Percentiles rank a stretch among this genome's conserved stretches.
These are phyloP conservation scores for Debaryomyces robertsiae DNA, from an alignment of 1,139 yeast genomes.

Conservation along the genomic window DNA sequence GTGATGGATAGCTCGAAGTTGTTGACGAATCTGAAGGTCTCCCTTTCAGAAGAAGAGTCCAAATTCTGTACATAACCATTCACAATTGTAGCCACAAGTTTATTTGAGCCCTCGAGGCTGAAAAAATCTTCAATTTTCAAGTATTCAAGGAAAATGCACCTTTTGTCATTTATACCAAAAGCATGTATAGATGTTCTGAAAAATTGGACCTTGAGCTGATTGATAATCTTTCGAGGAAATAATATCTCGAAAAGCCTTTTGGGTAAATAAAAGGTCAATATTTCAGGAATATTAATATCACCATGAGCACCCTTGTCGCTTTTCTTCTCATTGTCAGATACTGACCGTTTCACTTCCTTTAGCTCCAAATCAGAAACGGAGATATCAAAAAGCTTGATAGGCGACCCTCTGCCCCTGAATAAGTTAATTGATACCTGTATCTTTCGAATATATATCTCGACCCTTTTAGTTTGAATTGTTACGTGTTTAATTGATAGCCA, in stretches of 20 bases:
- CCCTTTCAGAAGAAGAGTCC: constrained; percentile 17
- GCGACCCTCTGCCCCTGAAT: constrained; percentile 27
- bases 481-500: constrained; percentile 39
- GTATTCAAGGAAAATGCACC: constrained; percentile 31
- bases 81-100: constrained; percentile 28
- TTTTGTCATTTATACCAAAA: constrained; percentile 20
- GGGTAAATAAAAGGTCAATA: constrained; percentile 11
- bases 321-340: not conserved
- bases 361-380: constrained; percentile 32
- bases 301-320: not conserved
- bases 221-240: constrained; percentile 24
- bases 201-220: constrained; percentile 35
- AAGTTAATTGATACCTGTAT: constrained; percentile 31
- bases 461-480: constrained; percentile 23
- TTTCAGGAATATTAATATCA: not conserved
- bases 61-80: constrained; percentile 34
- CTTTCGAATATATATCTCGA: constrained; percentile 23
- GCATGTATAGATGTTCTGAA: constrained; percentile 27
- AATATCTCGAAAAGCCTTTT: constrained; percentile 17
- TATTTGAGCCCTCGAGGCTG: constrained; percentile 22
- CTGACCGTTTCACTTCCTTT: not conserved
- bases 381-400: constrained; percentile 35
- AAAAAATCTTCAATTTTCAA: constrained; percentile 31
- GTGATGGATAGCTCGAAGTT: constrained; percentile 33
- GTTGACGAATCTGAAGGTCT: constrained; percentile 28